Evolutionary conservation across 345 rosid species (phyloP).

Genomic region (Melaleuca quinquenervia): DNA sequence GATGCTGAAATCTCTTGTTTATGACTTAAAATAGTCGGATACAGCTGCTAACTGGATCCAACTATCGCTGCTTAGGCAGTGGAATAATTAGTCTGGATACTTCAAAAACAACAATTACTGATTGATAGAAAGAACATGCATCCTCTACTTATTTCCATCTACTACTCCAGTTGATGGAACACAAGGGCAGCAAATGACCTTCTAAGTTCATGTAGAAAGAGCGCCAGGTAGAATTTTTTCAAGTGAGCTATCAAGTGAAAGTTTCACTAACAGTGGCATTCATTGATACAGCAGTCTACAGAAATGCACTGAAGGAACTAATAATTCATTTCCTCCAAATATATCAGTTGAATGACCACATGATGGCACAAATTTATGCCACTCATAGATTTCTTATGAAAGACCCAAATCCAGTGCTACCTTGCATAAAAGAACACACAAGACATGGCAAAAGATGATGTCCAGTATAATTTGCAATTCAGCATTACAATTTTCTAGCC

Average conservation of each 20-base stretch:
- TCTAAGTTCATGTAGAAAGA: neutral
- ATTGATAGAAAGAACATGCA: neutral
- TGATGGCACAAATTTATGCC: neutral
- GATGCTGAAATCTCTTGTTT: neutral
- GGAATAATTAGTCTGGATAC: neutral
- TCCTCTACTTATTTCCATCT: neutral
- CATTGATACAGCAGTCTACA: neutral
- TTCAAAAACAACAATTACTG: neutral
- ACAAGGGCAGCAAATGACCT: neutral
- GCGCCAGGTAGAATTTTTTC: neutral
- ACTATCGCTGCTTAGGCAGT: neutral
- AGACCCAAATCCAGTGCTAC: neutral
- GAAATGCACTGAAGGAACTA: neutral
- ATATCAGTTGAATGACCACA: neutral
- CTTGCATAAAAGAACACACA: neutral
- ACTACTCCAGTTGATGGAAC: neutral
- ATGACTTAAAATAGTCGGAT: neutral
- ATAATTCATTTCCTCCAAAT: neutral
- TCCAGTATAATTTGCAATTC: neutral
- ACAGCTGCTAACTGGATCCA: neutral
- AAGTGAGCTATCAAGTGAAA: neutral
- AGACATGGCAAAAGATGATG: neutral
- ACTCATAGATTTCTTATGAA: neutral
- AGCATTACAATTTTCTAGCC: neutral
- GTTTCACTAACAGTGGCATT: neutral